These are phyloP conservation scores for Globisporangium polare DNA, from an alignment of 352 stramenopile genomes.

Conservation along the genomic window DNA sequence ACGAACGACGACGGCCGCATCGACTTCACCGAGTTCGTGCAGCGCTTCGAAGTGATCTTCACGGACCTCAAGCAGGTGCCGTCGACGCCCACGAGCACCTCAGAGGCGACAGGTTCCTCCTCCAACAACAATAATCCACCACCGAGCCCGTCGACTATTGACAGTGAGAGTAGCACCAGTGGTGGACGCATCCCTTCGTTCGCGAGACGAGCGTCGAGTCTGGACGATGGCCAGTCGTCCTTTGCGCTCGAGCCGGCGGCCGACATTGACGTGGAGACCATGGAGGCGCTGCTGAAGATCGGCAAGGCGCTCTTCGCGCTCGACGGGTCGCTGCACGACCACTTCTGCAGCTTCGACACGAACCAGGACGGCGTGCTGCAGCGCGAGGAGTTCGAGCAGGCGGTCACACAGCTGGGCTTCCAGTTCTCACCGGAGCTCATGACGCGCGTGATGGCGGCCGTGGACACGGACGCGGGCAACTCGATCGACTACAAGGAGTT, in stretches of 20 bases:
- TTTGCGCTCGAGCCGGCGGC: slow-evolving; percentile 48
- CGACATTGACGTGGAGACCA: slow-evolving; percentile 81
- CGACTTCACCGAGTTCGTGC: slow-evolving; percentile 89
- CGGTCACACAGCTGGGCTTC: slow-evolving; percentile 68
- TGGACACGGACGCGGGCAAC: slow-evolving; percentile 86
- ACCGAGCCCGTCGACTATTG: slow-evolving; percentile 21
- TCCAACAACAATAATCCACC: slow-evolving; percentile 2
- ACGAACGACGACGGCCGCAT: slow-evolving; percentile 91
- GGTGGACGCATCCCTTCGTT: slow-evolving; percentile 27
- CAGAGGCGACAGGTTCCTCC: background rate
- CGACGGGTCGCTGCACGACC: slow-evolving; percentile 72
- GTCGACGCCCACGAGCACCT: slow-evolving; percentile 19
- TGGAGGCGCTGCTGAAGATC: slow-evolving; percentile 72
- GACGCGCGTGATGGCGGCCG: slow-evolving; percentile 72
- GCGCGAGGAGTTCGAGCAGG: slow-evolving; percentile 69
- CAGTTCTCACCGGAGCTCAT: slow-evolving; percentile 50
- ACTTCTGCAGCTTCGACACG: slow-evolving; percentile 82
- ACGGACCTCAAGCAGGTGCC: slow-evolving; percentile 53
- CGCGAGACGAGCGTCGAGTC: slow-evolving; percentile 48
- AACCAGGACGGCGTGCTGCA: slow-evolving; percentile 83
- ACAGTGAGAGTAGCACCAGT: slow-evolving; percentile 2
- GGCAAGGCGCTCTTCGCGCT: slow-evolving; percentile 73
- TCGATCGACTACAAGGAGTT: slow-evolving; percentile 94
- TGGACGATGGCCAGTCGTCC: slow-evolving; percentile 48
- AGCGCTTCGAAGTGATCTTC: slow-evolving; percentile 92